Evolutionary conservation across 306 rosid genomes (phyloP).

Genomic region (Medicago truncatula): MtrunA17r5.0-ANR NC_053044.1:47329501-47330000

Average conservation of each 20-base stretch:
- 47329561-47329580: conserved; percentile 85
- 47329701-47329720: conserved; percentile 6
- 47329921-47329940: too few species aligned
- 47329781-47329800: conserved; percentile 20
- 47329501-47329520: conserved; percentile 93
- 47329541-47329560: conserved; percentile 83
- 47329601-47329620: conserved; percentile 95
- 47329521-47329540: conserved; percentile 98
- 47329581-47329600: conserved; percentile 94
- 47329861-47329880: too few species aligned
- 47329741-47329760: conserved; percentile 9
- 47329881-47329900: too few species aligned
- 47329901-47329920: too few species aligned
- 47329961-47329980: too few species aligned
- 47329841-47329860: too few species aligned
- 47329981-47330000: too few species aligned
- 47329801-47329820: conserved; percentile 17
- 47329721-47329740: conserved; percentile 23
- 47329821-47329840: too few species aligned
- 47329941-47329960: too few species aligned
- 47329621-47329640: conserved; percentile 97
- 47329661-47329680: conserved; percentile 34
- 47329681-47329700: conserved; percentile 22
- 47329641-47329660: conserved; percentile 39
- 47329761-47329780: conserved; percentile 18